Base-by-base conservation (phyloP, 805 yeast genomes). In the Hanseniaspora valbyensis region DNA sequence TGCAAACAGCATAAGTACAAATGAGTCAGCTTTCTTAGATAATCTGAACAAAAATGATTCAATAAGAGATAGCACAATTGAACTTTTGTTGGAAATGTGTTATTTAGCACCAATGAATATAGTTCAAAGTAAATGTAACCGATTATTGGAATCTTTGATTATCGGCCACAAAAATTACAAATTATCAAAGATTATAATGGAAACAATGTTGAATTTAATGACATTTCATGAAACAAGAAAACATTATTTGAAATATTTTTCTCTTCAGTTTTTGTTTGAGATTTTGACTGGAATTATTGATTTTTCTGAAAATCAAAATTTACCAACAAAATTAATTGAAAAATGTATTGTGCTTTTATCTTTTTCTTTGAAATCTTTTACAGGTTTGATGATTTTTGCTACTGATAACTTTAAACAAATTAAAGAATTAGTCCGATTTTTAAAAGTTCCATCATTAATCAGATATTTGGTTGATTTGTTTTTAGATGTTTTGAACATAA, bases 311-410 rank as follows among this genome's bases (percentile, higher is more conserved):
- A 39, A 36, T 4, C 12, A 12, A 2, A 22, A 16, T 4, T 14
- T 41, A 7, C 37, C 50, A 5, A 22, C 28, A 7, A 81, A 77
- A 34, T 76, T 72, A 55, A 66, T 87, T 26, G 82, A 81, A 52
- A 74, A 72, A 53, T 68, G 78, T 13, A 76, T 88, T 0, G 71
- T 75, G 39, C 69, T 86, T 8, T 62, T 90, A 2, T 66, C 83
- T 0, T 61, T 74, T 3, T 66, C 85, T 22, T 64, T 90, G 44
- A 83, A 85, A 54, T 72, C 78, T 30, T 81, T 90, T 78, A 71
- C 83, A 12, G 99, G 98, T 0, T 59, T 88, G 10, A 72, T 81
- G 53, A 75, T 81, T 14, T 75, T 81, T 57, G 73, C 83, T 0
- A 70, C 74, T 51, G 69, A 80, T 55, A 66, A 77, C 53, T 80